Base-by-base conservation (phyloP, 139 green algal species). In the Micractinium conductrix region DNA sequence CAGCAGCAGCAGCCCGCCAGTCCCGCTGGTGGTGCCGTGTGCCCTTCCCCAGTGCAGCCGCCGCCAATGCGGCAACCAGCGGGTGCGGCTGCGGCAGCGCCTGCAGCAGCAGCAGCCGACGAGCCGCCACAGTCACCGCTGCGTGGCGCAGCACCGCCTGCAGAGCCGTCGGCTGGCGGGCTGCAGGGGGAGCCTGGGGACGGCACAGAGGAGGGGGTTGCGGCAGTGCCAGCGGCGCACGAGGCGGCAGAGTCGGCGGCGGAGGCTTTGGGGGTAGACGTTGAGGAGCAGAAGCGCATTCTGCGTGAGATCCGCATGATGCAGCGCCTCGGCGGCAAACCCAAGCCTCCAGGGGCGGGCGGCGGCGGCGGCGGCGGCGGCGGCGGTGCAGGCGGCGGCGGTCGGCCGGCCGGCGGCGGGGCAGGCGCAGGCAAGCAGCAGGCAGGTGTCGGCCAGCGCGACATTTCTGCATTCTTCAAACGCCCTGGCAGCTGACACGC, bases 211-310 rank as follows among this genome's bases (percentile, higher is more conserved):
- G 30, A n/a, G n/a, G 33, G 48, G 22, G 74, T 42, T 19, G 35
- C 6, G 35, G 35, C 35, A 28, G 45, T 35, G 35, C 19, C 19
- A 30, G 43, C 45, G n/a, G 74, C 50, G 35, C 22, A 42, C 2
- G 22, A 12, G 10, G 69, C 35, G 21, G 68, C 68, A n/a, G 70
- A 78, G 14, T 26, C 42, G 28, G 42, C 42, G 5, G 42, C 42
- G 70, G 26, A 58, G 14, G 70, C 70, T 35, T n/a, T n/a, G n/a
- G 70, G 70, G 35, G 70, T 78, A 28, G 70, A 78, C 26, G 6
- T 78, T 7, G 70, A 78, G 22, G 70, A 78, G 42, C 70, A 78
- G 43, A 26, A 28, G 28, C 42, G 70, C 28, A 78, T 78, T 38
- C 14, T 78, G 42, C 26, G 42, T 12, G 70, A 78, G 42, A 53